Percentiles rank a stretch among this genome's conserved stretches.
These are phyloP conservation scores for Bruguiera parviflora DNA, from an alignment of 345 rosid genomes.

Conservation along the genomic window DNA sequence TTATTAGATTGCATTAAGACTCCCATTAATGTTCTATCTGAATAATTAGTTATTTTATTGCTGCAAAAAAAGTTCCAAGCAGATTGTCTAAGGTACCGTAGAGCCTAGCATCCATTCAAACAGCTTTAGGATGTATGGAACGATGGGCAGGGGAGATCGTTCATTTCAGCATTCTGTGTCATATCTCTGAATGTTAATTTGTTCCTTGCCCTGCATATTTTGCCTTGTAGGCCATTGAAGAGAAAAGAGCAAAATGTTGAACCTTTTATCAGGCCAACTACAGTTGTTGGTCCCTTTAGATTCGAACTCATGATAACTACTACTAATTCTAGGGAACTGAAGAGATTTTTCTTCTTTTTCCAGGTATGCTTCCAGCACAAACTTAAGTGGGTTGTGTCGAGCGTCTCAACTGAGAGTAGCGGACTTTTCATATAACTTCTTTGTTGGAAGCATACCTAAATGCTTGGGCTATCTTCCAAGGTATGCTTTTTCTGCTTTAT, in stretches of 20 bases:
- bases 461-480: constrained; percentile 74
- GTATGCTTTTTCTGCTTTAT: constrained; percentile 33
- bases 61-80: too few species aligned
- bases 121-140: background rate
- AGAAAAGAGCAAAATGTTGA: too few species aligned
- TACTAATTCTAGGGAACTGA: too few species aligned
- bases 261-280: too few species aligned
- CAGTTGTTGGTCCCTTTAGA: too few species aligned
- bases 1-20: too few species aligned
- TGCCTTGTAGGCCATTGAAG: too few species aligned
- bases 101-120: background rate
- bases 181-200: background rate
- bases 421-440: constrained; percentile 85
- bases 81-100: too few species aligned
- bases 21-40: too few species aligned
- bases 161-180: background rate
- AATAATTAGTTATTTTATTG: too few species aligned
- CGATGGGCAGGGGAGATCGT: background rate
- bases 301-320: too few species aligned
- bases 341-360: constrained; percentile 2
- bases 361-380: constrained; percentile 66
- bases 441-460: constrained; percentile 78
- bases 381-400: constrained; percentile 66
- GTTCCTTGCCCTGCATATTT: background rate
- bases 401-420: constrained; percentile 64